A percentile compares a stretch with the other conserved stretches of the same genome.
These are phyloP conservation scores for Xylaria sp. DNA, from an alignment of 2,329 filamentous ascomycete species.

Conservation along the genomic window DNA sequence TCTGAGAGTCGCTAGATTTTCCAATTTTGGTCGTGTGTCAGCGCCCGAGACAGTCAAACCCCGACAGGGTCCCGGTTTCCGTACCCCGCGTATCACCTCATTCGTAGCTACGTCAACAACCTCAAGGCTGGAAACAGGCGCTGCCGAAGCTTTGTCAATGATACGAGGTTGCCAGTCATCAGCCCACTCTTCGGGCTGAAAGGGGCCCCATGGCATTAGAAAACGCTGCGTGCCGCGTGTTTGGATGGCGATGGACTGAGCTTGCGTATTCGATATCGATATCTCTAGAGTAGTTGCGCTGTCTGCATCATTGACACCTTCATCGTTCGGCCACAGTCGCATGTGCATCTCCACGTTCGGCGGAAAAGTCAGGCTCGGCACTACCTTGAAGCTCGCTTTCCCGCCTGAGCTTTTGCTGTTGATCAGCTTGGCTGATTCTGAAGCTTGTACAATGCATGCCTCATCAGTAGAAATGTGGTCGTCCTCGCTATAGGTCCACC, in stretches of 20 bases:
- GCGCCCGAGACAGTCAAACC: slow-evolving; percentile 6
- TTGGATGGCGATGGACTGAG: slow-evolving; percentile 21
- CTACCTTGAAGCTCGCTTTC: slow-evolving; percentile 29
- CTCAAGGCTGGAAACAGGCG: not conserved
- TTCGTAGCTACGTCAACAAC: slow-evolving; percentile 22
- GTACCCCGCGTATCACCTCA: slow-evolving; percentile 12
- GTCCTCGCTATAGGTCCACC: slow-evolving; percentile 26
- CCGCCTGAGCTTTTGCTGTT: slow-evolving; percentile 26
- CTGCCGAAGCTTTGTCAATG: slow-evolving; percentile 10
- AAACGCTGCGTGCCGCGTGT: slow-evolving; percentile 29
- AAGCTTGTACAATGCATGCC: not conserved
- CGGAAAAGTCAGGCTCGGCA: slow-evolving; percentile 18
- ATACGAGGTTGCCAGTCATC: slow-evolving; percentile 6
- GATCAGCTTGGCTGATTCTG: slow-evolving; percentile 29
- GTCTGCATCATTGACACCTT: slow-evolving; percentile 4
- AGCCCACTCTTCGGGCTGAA: slow-evolving; percentile 10
- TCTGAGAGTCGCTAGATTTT: slow-evolving; percentile 24
- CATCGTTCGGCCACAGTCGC: slow-evolving; percentile 11
- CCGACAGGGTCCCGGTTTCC: slow-evolving; percentile 14
- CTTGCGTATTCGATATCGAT: slow-evolving; percentile 22
- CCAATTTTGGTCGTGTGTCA: slow-evolving; percentile 18
- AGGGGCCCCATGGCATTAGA: slow-evolving; percentile 27
- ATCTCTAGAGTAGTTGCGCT: slow-evolving; percentile 13
- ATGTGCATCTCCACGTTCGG: slow-evolving; percentile 27
- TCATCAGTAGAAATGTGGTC: slow-evolving; percentile 10